Evolutionary conservation across 176 grass and related monocot species (phyloP).

Genomic region (Elaeis guineensis): DNA sequence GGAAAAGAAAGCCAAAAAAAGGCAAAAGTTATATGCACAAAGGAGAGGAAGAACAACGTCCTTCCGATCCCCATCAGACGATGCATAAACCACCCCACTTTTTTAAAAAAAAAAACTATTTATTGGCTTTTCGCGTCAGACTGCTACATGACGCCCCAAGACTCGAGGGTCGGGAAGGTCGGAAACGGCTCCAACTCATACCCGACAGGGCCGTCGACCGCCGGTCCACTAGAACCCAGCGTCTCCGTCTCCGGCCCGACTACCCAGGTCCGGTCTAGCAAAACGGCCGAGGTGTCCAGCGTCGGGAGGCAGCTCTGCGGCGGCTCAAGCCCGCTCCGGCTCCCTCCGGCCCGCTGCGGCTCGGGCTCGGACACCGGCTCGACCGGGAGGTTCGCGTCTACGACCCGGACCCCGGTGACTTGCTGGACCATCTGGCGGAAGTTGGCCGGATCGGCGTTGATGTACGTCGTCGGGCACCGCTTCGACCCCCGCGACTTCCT

Average conservation of each 20-base stretch:
- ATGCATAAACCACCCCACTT: not conserved
- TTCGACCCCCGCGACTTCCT: slow-evolving; percentile 46
- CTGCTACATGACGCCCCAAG: slow-evolving; percentile 44
- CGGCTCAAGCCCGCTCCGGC: not conserved
- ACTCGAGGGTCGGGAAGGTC: slow-evolving; percentile 53
- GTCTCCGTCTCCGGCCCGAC: not conserved
- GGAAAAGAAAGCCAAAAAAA: no score
- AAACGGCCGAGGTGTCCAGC: slow-evolving; percentile 13
- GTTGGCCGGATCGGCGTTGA: slow-evolving; percentile 70
- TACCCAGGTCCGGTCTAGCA: slow-evolving; percentile 1
- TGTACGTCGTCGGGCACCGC: slow-evolving; percentile 64
- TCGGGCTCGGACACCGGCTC: not conserved
- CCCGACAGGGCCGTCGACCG: not conserved
- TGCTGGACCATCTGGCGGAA: slow-evolving; percentile 88
- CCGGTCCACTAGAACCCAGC: no score
- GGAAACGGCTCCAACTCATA: slow-evolving; percentile 13
- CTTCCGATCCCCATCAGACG: not conserved
- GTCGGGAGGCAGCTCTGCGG: slow-evolving; percentile 1
- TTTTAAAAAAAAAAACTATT: not conserved
- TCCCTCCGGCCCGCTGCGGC: not conserved
- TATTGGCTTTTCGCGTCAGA: no score
- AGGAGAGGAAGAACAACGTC: not conserved
- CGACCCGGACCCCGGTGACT: slow-evolving; percentile 39
- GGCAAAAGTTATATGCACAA: no score
- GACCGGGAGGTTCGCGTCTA: no score